Conservation (phyloP, 805 yeast species). For the Grigorovia humatica region DNA sequence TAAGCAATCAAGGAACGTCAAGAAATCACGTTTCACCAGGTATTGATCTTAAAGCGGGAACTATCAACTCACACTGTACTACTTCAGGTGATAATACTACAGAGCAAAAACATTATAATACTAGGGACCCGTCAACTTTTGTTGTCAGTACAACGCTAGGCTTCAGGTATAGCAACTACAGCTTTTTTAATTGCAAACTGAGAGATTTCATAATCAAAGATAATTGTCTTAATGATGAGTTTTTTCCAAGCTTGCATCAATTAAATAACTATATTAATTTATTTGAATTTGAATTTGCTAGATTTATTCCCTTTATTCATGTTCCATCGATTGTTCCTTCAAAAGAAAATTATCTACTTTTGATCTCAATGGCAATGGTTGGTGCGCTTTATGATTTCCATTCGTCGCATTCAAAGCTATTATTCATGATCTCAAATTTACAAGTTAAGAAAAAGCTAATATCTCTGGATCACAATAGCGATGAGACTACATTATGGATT, state of each 20-base stretch:
- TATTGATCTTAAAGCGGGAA: too few relatives aligned
- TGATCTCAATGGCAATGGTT: slow-evolving; percentile 73
- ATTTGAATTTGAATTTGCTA: slow-evolving; percentile 67
- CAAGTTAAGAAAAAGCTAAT: slow-evolving; percentile 13
- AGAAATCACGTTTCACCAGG: too few relatives aligned
- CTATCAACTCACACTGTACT: too few relatives aligned
- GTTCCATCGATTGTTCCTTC: slow-evolving; percentile 44
- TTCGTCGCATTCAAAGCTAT: slow-evolving; percentile 59
- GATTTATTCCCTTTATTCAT: slow-evolving; percentile 77
- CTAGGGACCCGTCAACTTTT: neutral
- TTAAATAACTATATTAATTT: slow-evolving; percentile 63
- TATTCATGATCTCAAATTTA: slow-evolving; percentile 53
- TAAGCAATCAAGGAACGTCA: too few relatives aligned
- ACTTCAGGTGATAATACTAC: too few relatives aligned
- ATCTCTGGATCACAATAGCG: slow-evolving; percentile 42
- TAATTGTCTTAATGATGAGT: slow-evolving; percentile 43
- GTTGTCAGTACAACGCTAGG: neutral
- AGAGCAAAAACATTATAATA: too few relatives aligned
- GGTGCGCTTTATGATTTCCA: slow-evolving; percentile 84
- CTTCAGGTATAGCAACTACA: neutral
- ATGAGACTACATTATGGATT: slow-evolving; percentile 45
- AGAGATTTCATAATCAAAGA: slow-evolving; percentile 42
- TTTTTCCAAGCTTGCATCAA: slow-evolving; percentile 68
- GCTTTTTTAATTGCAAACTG: slow-evolving; percentile 44
- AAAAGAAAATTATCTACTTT: slow-evolving; percentile 46